Base-by-base conservation (phyloP, 164 flowering plant species). In the Dillenia turbinata region DNA sequence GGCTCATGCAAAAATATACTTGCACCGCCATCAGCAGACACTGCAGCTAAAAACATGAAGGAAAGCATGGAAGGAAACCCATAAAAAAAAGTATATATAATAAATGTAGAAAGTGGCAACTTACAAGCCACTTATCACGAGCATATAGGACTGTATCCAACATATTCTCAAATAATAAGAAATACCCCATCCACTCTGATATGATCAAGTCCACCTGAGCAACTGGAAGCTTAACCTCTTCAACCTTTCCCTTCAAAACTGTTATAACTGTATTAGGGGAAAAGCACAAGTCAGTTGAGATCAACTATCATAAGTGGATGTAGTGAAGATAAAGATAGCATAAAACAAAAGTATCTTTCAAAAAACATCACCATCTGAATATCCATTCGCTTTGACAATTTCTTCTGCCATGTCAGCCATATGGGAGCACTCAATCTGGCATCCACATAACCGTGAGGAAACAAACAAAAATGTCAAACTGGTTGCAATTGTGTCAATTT, bases 121-220 rank as follows among this genome's bases (percentile, higher is more conserved):
- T 89, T 79, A 94, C 99, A 55, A 94, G 97, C 99, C 99, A 94
- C 77, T 91, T 94, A 69, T 94, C 87, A 59, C 99, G 99, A 54
- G 99, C 97, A 76, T 89, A 91, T 14, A 94, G 74, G 56, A 94
- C 97, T 33, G 97, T 87, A 68, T 94, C 71, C 57, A 94, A 72
- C 99, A 94, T 94, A 74, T 94, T 94, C 71, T 94, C 99, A 72
- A 84, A 94, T 72, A 94, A 73, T 50, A 94, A 67, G 70, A 94
- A 94, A 64, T 94, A 94, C 9, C 99, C 99, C 99, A 94, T 94
- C 99, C 99, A 94, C 69, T 94, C 99, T 49, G 99, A 94, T 54
- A 94, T 82, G 19, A 94, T 94, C 62, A 94, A 76, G 73, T 94
- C 99, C 63, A 94, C 99, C 79, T 91, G 80, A 40, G 81, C 61